Evolutionary conservation across 768 basidiomycete species (phyloP).

Genomic region (Tricholomella constricta): DNA sequence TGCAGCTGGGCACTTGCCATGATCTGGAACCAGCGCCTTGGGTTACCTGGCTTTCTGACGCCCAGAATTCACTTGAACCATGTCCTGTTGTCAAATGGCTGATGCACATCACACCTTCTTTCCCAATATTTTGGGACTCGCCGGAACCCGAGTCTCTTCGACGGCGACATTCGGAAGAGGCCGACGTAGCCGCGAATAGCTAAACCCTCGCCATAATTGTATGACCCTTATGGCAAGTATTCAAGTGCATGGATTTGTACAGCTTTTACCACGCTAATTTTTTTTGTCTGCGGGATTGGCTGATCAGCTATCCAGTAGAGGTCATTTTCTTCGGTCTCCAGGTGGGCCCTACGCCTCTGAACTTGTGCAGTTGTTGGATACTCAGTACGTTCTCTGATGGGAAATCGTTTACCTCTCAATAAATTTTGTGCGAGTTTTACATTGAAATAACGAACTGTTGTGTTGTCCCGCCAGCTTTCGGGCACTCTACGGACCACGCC

Average conservation of each 20-base stretch:
- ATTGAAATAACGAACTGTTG: neutral
- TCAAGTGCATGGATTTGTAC: neutral
- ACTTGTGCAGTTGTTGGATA: neutral
- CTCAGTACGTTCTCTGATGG: neutral
- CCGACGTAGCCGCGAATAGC: conserved; percentile 10
- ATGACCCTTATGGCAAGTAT: conserved; percentile 3
- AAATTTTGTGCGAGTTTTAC: neutral
- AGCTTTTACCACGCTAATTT: conserved; percentile 1
- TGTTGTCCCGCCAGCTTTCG: neutral
- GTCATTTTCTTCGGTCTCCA: neutral
- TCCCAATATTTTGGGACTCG: neutral
- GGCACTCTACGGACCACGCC: neutral
- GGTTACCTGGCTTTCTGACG: conserved; percentile 8
- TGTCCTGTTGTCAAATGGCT: conserved; percentile 8
- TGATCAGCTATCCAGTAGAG: too few species aligned
- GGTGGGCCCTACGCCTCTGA: neutral
- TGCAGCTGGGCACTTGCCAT: neutral
- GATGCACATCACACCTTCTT: conserved; percentile 14
- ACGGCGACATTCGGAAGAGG: conserved; percentile 11
- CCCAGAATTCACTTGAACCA: conserved; percentile 9
- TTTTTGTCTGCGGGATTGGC: neutral
- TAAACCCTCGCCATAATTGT: conserved; percentile 2
- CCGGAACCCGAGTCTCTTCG: conserved; percentile 14
- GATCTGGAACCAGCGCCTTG: conserved; percentile 4
- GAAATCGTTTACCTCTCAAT: neutral